A percentile compares a stretch with the other conserved stretches of the same genome.
These are phyloP conservation scores for Fusarium chaquense DNA, from an alignment of 2,329 filamentous ascomycete genomes.

Conservation along the genomic window DNA sequence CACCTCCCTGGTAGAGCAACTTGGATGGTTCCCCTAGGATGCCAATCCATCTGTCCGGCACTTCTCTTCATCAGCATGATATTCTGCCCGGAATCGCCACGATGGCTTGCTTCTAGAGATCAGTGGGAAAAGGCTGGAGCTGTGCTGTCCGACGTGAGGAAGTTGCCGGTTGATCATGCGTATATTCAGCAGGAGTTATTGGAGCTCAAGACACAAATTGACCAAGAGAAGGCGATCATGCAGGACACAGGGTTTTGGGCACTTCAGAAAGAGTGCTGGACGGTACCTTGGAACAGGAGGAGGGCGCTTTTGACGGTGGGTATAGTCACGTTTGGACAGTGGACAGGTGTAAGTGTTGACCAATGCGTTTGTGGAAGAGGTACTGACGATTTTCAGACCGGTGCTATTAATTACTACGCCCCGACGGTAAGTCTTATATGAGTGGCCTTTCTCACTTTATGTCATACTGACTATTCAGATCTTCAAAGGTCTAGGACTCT, in stretches of 20 bases:
- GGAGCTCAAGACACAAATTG: constrained; percentile 34
- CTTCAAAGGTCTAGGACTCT: constrained; percentile 69
- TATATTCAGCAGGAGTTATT: constrained; percentile 42
- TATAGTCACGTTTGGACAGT: constrained; percentile 45
- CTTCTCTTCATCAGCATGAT: constrained; percentile 65
- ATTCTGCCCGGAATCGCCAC: constrained; percentile 68
- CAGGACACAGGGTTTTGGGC: constrained; percentile 39
- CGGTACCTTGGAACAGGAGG: constrained; percentile 38
- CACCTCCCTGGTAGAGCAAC: constrained; percentile 48
- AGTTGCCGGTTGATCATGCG: constrained; percentile 33
- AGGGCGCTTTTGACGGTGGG: constrained; percentile 43
- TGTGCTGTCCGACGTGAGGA: constrained; percentile 36
- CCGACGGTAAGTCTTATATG: constrained; percentile 53
- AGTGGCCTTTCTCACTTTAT: fast-evolving
- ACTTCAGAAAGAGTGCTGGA: constrained; percentile 42
- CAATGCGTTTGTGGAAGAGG: no score
- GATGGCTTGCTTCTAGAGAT: constrained; percentile 68
- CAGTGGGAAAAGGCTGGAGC: constrained; percentile 61
- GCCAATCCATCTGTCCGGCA: constrained; percentile 67
- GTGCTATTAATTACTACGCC: constrained; percentile 68
- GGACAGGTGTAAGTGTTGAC: constrained; percentile 42
- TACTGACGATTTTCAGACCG: constrained; percentile 28
- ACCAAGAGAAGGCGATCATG: constrained; percentile 40
- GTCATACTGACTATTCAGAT: constrained; percentile 52
- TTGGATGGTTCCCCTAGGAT: constrained; percentile 62